A percentile compares a stretch with the other conserved stretches of the same genome.
Evolutionary conservation across 1,284 basidiomycete genomes (phyloP).

Genomic region (Apiotrichum laibachii): DNA sequence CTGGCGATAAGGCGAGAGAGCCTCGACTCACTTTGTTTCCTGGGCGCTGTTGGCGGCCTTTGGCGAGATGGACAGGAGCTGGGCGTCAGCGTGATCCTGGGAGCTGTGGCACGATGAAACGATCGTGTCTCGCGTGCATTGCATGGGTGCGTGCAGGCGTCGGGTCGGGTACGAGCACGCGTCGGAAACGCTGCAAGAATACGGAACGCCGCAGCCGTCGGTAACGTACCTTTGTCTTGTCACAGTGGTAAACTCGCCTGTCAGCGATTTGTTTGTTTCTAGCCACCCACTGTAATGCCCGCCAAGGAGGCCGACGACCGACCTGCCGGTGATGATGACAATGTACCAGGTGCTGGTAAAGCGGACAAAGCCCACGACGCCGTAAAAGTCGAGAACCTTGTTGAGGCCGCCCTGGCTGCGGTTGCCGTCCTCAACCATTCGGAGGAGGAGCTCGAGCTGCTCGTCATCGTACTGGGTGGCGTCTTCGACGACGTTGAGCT

Average conservation of each 20-base stretch:
- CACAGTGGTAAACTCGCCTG: conserved; percentile 79
- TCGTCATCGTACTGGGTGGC: conserved; percentile 79
- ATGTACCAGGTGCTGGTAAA: conserved; percentile 93
- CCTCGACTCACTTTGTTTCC: conserved; percentile 61
- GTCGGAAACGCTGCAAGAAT: background rate
- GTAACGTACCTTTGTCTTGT: conserved; percentile 70
- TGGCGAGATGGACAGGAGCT: conserved; percentile 46
- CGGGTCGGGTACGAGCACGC: background rate
- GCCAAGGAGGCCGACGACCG: conserved; percentile 88
- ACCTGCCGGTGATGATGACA: conserved; percentile 81
- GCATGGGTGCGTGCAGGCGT: background rate
- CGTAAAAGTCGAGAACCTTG: conserved; percentile 72
- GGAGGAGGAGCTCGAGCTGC: conserved; percentile 84
- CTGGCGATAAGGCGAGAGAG: background rate
- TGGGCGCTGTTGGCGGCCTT: conserved; percentile 70
- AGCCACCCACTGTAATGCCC: conserved; percentile 70
- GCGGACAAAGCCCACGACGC: conserved; percentile 68
- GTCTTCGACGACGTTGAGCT: conserved; percentile 76
- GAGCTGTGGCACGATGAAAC: too few species aligned
- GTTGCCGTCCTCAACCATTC: conserved; percentile 94
- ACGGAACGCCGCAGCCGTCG: background rate
- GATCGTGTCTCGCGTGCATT: background rate
- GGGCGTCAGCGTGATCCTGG: conserved; percentile 1
- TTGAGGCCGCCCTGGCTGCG: conserved; percentile 81
- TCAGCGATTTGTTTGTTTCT: background rate